Evolutionary conservation across 2,329 filamentous ascomycete genomes (phyloP).

Genomic region (Fusarium sp.): DNA sequence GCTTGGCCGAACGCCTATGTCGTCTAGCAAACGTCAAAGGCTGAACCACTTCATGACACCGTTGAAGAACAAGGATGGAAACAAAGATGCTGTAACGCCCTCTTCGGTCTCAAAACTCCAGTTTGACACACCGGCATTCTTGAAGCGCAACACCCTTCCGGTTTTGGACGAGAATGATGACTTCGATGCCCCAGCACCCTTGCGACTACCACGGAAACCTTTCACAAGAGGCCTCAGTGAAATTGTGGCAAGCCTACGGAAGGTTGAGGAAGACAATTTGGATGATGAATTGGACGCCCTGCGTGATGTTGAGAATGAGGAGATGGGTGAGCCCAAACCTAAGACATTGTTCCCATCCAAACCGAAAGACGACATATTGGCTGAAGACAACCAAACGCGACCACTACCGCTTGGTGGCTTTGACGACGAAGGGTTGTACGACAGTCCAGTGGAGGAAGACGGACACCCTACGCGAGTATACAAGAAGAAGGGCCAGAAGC

Average conservation of each 20-base stretch:
- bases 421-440: slow-evolving; percentile 71
- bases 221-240: slow-evolving; percentile 79
- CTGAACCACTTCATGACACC: slow-evolving; percentile 77
- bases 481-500: slow-evolving; percentile 88
- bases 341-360: slow-evolving; percentile 40
- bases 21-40: slow-evolving; percentile 70
- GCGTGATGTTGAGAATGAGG: slow-evolving; percentile 74
- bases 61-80: slow-evolving; percentile 62
- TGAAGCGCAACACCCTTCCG: slow-evolving; percentile 64
- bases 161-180: slow-evolving; percentile 69
- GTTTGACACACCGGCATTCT: slow-evolving; percentile 79
- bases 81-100: slow-evolving; percentile 59
- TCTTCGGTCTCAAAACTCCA: slow-evolving; percentile 67
- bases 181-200: slow-evolving; percentile 62
- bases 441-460: slow-evolving; percentile 68
- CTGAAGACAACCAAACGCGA: slow-evolving; percentile 60
- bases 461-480: slow-evolving; percentile 73
- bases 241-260: slow-evolving; percentile 77
- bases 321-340: slow-evolving; percentile 43
- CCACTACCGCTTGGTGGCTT: slow-evolving; percentile 69
- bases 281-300: slow-evolving; percentile 82
- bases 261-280: slow-evolving; percentile 75
- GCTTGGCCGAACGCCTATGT: slow-evolving; percentile 65
- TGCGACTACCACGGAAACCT: slow-evolving; percentile 69
- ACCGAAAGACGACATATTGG: slow-evolving; percentile 55